Evolutionary conservation across 345 rosid species (phyloP).

Genomic region (Toxicodendron radicans): DNA sequence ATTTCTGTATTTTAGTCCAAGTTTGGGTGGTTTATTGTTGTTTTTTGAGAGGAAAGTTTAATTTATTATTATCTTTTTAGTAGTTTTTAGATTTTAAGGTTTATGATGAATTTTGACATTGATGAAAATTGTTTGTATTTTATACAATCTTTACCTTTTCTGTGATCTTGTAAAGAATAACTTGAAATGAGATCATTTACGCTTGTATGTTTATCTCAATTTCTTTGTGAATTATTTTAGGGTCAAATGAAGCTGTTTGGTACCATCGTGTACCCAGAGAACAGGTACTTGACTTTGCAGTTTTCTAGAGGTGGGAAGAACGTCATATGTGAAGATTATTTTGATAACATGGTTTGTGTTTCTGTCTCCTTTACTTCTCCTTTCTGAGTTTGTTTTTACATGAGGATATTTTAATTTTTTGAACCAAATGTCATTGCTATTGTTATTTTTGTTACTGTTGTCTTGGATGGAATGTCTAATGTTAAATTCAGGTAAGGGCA

Average conservation of each 20-base stretch:
- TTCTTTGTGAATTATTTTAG: conserved; percentile 35
- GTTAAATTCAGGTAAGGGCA: background rate
- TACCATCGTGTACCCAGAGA: conserved; percentile 65
- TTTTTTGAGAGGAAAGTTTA: too few species aligned
- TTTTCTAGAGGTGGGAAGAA: conserved; percentile 86
- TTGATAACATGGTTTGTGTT: conserved; percentile 57
- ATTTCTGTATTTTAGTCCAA: background rate
- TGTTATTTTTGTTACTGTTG: background rate
- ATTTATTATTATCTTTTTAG: too few species aligned
- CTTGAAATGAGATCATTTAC: background rate
- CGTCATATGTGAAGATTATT: conserved; percentile 69
- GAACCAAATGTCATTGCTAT: background rate
- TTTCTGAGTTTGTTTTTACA: background rate
- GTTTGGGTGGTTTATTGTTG: background rate
- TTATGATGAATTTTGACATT: background rate
- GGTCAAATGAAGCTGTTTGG: conserved; percentile 95
- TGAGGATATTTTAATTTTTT: background rate
- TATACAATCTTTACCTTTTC: too few species aligned
- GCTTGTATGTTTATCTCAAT: background rate
- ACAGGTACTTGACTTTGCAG: conserved; percentile 58
- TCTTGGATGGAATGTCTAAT: background rate
- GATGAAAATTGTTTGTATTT: background rate
- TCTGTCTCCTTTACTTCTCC: background rate
- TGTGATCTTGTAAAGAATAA: background rate
- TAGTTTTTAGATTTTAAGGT: background rate